Base-by-base conservation (phyloP, 768 basidiomycete species). In the Pleurotus citrinopileatus region DNA sequence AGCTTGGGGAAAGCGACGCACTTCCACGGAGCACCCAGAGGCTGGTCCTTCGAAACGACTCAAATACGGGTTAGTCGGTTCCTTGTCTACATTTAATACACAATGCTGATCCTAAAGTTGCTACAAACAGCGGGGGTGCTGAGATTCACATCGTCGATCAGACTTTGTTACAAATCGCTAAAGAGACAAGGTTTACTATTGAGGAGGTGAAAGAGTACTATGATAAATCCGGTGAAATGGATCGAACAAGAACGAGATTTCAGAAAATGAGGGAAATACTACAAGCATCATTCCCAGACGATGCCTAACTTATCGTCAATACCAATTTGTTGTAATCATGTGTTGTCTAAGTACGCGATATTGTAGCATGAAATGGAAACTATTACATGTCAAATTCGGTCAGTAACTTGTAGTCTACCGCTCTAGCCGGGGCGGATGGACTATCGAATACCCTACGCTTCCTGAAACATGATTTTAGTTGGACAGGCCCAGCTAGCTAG, bases 151-250 rank as follows among this genome's bases (percentile, higher is more conserved):
- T 87, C 42, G 77, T 90, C 25, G 87, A 90, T 59, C 81, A 81
- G 60, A 77, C 72, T 9, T 77, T 92, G 34, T 67, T 69, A 26
- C 80, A 84, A 26, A 90, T 92, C 59, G 88, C 89, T 5, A 72
- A 67, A 29, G 82, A 88, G 32, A 87, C 74, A 60, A 75, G 83
- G 46, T 92, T 92, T 65, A 87, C 87, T 1, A 64, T 82, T 1
- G 84, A 85, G 57, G 90, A 92, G 67, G 89, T 92, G 12, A 79
- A 86, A 62, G 87, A 86, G 61, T 89, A 82, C 64, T 90, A 90
- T 57, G 85, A 89, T 61, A 81, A 76, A 57, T 86, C 79, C 55
- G 84, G 86, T 12, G 87, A 90, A 60, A 81, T 89, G 78, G 78
- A 74, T 29, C 76, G 77, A 44, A 90, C 90, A 8, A 77, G 79